Evolutionary conservation across 73 alveolate genomes (phyloP), one percentile per base, ranked within the genome.

Genomic region (Stentor coeruleus): DNA sequence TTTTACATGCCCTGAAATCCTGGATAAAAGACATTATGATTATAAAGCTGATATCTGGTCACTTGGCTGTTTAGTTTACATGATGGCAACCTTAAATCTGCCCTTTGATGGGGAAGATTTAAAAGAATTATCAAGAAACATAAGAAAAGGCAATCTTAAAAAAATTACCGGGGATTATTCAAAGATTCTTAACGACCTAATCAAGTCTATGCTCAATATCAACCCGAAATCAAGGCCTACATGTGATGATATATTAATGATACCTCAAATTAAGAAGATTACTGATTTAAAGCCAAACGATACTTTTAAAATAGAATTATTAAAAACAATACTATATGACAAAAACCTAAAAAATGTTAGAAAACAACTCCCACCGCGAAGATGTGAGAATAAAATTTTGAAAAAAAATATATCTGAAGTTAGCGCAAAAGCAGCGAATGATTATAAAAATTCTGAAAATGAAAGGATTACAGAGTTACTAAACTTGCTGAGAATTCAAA

Each of bases 1-100:
- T 87, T 94, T 92, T 74, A 82, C 94, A 36, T 87, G 96, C 2
- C 98, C 98, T 36, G 98, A 94, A 49, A 86, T 94, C 57, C 94
- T 92, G 31, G 84, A 90, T 3, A 84, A 77, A 4, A 37, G 57
- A 15, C 96, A 95, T 3, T 87, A 88, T 82, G 87, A 92, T 3
- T 90, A 87, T 58, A 94, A 89, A 31, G 83, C 91, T 30, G 98
- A 94, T 92, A 89, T 92, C 85, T 94, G 98, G 97, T 59, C 93
- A 3, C 93, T 91, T 31, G 98, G 98, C 26, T 94, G 98, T 73
- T 81, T 94, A 26, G 58, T 94, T 41, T 96, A 93, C 3, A 97
- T 92, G 83, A 82, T 94, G 66, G 90, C 97, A 59, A 84, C 96
- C 31, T 85, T 94, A 28, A 81, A 49, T 57, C 97, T 89, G 74